Percentiles rank a stretch among this genome's conserved stretches.
These are phyloP conservation scores for Leccinum variicolor DNA, from an alignment of 768 basidiomycete species.

Conservation along the genomic window DNA sequence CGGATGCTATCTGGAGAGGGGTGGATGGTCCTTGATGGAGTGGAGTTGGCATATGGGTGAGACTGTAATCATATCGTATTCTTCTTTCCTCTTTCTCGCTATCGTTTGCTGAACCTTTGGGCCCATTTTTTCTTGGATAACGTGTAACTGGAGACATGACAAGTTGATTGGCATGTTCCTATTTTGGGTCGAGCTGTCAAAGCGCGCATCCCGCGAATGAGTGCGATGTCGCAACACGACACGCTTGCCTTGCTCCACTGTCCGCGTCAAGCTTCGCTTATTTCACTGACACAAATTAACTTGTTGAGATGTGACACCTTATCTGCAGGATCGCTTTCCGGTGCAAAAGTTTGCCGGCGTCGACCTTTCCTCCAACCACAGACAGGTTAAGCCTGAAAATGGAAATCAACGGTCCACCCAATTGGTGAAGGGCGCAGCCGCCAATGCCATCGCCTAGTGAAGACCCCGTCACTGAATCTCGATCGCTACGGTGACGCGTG, in stretches of 20 bases:
- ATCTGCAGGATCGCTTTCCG: neutral
- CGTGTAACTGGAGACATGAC: neutral
- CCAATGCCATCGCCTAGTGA: neutral
- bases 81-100: neutral
- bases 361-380: neutral
- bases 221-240: neutral
- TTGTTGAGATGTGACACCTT: neutral
- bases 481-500: too few species aligned
- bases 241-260: neutral
- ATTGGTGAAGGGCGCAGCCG: neutral
- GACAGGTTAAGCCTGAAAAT: neutral
- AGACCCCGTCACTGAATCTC: neutral
- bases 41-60: neutral
- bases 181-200: too few species aligned
- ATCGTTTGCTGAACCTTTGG: neutral
- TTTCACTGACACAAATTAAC: neutral
- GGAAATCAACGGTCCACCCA: neutral
- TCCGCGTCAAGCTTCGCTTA: neutral
- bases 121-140: neutral
- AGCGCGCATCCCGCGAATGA: neutral
- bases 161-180: neutral
- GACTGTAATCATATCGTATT: neutral
- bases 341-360: neutral
- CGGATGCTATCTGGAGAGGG: constrained; percentile 43
- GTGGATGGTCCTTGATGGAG: constrained; percentile 8